phyloP scores from a whole-genome alignment of 1,284 basidiomycete species.

The Ceratobasidium sp. region DNA sequence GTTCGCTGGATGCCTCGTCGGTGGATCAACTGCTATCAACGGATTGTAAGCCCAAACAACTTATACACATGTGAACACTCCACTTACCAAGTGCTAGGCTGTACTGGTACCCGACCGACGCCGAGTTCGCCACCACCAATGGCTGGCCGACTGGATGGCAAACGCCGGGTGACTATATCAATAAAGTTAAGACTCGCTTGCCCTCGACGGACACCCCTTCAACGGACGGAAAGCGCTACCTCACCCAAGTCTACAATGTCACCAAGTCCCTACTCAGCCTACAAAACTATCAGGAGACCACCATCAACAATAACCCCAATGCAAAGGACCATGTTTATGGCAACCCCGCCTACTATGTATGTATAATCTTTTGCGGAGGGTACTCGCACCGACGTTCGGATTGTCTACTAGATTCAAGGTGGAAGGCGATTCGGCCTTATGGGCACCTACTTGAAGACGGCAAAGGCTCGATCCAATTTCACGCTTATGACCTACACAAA shows the following conservation, averaged over 20 bases:
- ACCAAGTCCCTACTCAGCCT: conserved; percentile 59
- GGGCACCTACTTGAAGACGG: conserved; percentile 68
- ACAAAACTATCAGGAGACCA: conserved; percentile 64
- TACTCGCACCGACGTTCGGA: neutral
- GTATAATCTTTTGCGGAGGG: conserved; percentile 49
- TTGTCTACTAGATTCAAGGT: conserved; percentile 61
- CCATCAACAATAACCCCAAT: conserved; percentile 67
- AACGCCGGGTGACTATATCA: conserved; percentile 63
- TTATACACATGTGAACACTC: neutral
- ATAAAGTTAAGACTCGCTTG: conserved; percentile 63
- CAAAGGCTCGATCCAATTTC: conserved; percentile 66
- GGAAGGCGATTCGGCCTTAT: conserved; percentile 70
- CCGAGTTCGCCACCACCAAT: conserved; percentile 63
- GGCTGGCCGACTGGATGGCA: conserved; percentile 69
- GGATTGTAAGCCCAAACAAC: conserved; percentile 62
- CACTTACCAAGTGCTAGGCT: conserved; percentile 56
- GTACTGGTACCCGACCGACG: conserved; percentile 66
- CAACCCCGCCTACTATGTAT: conserved; percentile 66
- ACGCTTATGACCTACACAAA: conserved; percentile 62
- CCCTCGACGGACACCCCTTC: conserved; percentile 69
- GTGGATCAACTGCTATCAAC: conserved; percentile 71
- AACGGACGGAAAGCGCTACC: conserved; percentile 69
- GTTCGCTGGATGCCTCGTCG: conserved; percentile 72
- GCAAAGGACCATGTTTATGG: conserved; percentile 69
- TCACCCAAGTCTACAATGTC: conserved; percentile 63